Base-by-base conservation (phyloP, 2,329 filamentous ascomycete genomes). In the Verticillium nubilum region DNA sequence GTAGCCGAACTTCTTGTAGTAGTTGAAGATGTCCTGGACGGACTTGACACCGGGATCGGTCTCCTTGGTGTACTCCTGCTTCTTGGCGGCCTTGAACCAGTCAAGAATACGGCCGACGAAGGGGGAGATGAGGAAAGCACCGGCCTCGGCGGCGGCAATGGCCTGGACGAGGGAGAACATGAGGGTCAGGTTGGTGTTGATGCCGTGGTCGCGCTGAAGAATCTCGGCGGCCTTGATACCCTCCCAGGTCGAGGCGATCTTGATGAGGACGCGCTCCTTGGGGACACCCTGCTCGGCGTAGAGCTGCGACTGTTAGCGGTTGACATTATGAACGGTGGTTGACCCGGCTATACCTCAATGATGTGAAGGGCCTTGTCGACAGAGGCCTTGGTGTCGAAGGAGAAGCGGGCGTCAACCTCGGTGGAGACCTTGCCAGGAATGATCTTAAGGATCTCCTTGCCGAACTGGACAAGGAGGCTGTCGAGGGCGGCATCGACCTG, bases 1-100 rank as follows among this genome's bases (percentile, higher is more conserved):
- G 89, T 99, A 97, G 77, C 90, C 92, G 78, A 82, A 91, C 86
- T 98, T 98, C 91, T 99, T 99, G 90, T 99, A 99, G 91, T 99
- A 99, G 87, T 99, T 95, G 88, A 89, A 99, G 83, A 99, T 99
- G 78, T 72, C 74, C 85, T 94, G 85, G 73, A 99, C 95, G 67
- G 90, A 94, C 82, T 91, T 86, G 78, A 99, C 95, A 83, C 95
- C 95, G 60, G 95, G 95, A 83, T 99, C 95, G 77, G 96, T 91
- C 78, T 90, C 81, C 76, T 92, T 86, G 75, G 83, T 72, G 87
- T 93, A 99, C 68, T 95, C 90, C 86, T 96, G 93, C 88, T 96
- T 96, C 77, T 87, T 91, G 69, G 87, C 82, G 61, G 91, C 91
- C 91, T 99, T 99, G 91, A 89, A 97, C 94, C 94, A 99, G 82